A percentile compares a stretch with the other conserved stretches of the same genome.
phyloP scores from a whole-genome alignment of 2,329 filamentous ascomycete species.

The Sporothrix globosa region DNA sequence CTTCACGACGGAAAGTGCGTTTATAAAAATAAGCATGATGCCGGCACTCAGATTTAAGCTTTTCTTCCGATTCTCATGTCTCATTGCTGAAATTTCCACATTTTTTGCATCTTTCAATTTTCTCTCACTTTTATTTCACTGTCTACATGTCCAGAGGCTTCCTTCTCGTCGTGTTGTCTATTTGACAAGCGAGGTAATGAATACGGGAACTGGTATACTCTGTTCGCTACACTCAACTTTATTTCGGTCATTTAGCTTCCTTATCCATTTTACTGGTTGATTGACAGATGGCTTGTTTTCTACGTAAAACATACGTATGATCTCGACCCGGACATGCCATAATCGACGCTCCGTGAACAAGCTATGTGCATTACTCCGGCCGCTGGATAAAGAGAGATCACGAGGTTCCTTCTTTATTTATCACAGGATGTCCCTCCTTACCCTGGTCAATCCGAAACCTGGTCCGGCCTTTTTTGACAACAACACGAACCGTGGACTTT shows the following conservation, averaged over 20 bases:
- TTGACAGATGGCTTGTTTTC: background rate
- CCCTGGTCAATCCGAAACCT: constrained; percentile 28
- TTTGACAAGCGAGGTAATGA: background rate
- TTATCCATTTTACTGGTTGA: background rate
- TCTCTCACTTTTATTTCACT: background rate
- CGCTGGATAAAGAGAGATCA: constrained; percentile 17
- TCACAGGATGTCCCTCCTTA: background rate
- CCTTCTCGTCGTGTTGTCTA: background rate
- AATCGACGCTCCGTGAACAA: background rate
- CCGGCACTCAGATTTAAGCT: background rate
- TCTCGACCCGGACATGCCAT: constrained; percentile 10
- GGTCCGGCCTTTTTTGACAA: background rate
- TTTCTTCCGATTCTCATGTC: background rate
- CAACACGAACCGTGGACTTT: constrained; percentile 1
- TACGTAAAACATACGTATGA: background rate
- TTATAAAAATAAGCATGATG: constrained; percentile 1
- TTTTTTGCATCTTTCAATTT: background rate
- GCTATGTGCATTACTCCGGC: background rate
- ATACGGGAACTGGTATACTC: background rate
- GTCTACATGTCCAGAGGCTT: background rate
- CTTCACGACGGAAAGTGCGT: background rate
- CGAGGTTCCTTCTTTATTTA: constrained; percentile 7
- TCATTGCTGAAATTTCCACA: background rate
- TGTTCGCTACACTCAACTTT: background rate
- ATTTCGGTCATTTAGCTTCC: background rate